These are phyloP conservation scores for Jacaranda mimosifolia DNA, from an alignment of 257 asterid genomes.

Conservation along the genomic window DNA sequence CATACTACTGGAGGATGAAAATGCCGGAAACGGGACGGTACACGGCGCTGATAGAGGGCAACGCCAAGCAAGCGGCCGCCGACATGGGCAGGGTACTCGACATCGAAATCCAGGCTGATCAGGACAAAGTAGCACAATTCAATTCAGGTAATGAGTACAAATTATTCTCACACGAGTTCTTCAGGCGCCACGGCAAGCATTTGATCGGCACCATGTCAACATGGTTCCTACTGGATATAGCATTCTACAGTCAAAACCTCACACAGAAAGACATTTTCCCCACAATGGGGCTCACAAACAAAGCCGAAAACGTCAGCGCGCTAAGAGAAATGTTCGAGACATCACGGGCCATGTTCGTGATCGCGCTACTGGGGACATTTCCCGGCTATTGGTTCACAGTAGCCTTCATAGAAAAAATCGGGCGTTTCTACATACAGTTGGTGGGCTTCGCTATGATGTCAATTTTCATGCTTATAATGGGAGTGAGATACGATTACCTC, in stretches of 20 bases:
- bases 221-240: conserved; percentile 46
- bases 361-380: conserved; percentile 48
- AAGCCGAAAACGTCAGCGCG: conserved; percentile 34
- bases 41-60: conserved; percentile 53
- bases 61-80: conserved; percentile 49
- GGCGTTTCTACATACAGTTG: conserved; percentile 48
- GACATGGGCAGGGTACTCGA: conserved; percentile 53
- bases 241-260: conserved; percentile 46
- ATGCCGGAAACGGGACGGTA: conserved; percentile 56
- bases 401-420: conserved; percentile 45
- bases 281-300: conserved; percentile 39
- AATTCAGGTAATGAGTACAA: conserved; percentile 41
- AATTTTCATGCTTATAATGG: conserved; percentile 47
- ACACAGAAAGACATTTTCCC: conserved; percentile 52
- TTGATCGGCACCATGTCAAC: conserved; percentile 41
- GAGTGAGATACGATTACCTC: conserved; percentile 44
- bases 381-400: conserved; percentile 54
- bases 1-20: conserved; percentile 55
- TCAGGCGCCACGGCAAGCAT: conserved; percentile 43
- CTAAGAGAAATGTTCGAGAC: conserved; percentile 49
- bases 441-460: conserved; percentile 57
- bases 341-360: conserved; percentile 53
- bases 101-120: conserved; percentile 46
- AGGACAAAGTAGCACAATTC: conserved; percentile 38
- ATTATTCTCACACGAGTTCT: conserved; percentile 39